phyloP scores from a whole-genome alignment of 768 basidiomycete species.

The Inosperma sp. region DNA sequence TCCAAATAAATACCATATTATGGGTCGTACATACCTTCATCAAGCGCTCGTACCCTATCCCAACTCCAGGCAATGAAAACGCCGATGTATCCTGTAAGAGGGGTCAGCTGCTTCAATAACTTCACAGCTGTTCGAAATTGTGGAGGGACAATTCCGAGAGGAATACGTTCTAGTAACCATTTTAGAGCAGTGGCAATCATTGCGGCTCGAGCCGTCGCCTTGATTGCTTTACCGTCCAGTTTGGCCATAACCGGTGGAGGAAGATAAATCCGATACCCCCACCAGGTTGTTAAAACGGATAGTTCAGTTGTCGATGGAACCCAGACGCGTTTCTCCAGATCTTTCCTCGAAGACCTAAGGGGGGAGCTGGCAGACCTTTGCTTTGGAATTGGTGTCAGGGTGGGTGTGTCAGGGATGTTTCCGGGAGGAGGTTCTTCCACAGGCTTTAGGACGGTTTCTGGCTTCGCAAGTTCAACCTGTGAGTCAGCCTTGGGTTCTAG shows the following conservation, averaged over 20 bases:
- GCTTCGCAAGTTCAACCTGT: conserved; percentile 63
- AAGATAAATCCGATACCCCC: conserved; percentile 75
- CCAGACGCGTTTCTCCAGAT: conserved; percentile 45
- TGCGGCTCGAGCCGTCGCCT: conserved; percentile 69
- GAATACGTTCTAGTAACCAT: conserved; percentile 66
- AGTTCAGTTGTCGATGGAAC: conserved; percentile 70
- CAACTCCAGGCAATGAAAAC: conserved; percentile 79
- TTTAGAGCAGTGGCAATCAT: conserved; percentile 70
- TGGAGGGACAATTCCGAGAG: conserved; percentile 53
- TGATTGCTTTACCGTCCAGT: conserved; percentile 58
- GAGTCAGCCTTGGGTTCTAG: conserved; percentile 59
- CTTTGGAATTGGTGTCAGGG: too few relatives aligned
- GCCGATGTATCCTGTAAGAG: conserved; percentile 67
- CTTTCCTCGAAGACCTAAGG: conserved; percentile 12
- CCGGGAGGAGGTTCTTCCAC: too few relatives aligned
- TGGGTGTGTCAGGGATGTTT: too few relatives aligned
- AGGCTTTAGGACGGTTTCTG: conserved; percentile 48
- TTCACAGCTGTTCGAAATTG: conserved; percentile 53
- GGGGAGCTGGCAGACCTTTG: conserved; percentile 7
- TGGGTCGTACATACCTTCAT: conserved; percentile 48
- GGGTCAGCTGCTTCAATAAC: conserved; percentile 58
- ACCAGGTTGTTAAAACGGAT: conserved; percentile 73
- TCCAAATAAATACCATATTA: conserved; percentile 6
- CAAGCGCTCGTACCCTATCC: conserved; percentile 59
- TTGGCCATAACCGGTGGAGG: conserved; percentile 69